These are phyloP conservation scores for Chloranthus sessilifolius DNA, from an alignment of 164 flowering plant genomes.

Conservation along the genomic window DNA sequence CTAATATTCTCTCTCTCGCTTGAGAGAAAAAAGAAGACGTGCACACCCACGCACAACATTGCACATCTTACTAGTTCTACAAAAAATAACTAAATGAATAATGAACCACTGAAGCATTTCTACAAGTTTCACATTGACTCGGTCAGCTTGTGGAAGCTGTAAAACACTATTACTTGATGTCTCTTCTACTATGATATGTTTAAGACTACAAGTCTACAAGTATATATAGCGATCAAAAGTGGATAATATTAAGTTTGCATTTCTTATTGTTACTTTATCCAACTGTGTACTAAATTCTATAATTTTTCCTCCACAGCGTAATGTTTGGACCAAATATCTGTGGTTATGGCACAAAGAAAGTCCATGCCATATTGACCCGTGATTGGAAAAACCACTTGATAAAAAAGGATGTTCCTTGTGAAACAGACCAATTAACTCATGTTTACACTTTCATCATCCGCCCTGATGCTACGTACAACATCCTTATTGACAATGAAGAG, in stretches of 20 bases:
- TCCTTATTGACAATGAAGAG: slow-evolving; percentile 35
- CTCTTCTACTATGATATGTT: neutral
- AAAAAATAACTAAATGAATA: too few relatives aligned
- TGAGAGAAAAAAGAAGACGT: too few relatives aligned
- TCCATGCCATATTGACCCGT: slow-evolving; percentile 39
- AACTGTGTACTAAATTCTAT: neutral
- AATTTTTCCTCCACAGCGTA: slow-evolving; percentile 22
- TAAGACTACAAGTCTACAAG: too few relatives aligned
- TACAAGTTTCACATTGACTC: too few relatives aligned
- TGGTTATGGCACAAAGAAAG: slow-evolving; percentile 41
- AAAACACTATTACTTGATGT: neutral
- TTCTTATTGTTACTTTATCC: neutral
- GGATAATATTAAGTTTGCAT: neutral
- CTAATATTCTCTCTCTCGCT: too few relatives aligned
- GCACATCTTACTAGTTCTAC: too few relatives aligned
- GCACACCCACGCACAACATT: too few relatives aligned
- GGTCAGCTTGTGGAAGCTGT: too few relatives aligned
- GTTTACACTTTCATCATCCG: slow-evolving; percentile 45
- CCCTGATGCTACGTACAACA: slow-evolving; percentile 44
- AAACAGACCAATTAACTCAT: slow-evolving; percentile 44
- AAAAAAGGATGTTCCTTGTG: slow-evolving; percentile 42
- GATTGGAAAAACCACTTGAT: slow-evolving; percentile 40
- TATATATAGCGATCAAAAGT: too few relatives aligned
- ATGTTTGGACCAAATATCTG: slow-evolving; percentile 54
- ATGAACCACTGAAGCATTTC: too few relatives aligned